These are phyloP conservation scores for Pulveroboletus sp. DNA, from an alignment of 1,284 basidiomycete genomes.

Conservation along the genomic window DNA sequence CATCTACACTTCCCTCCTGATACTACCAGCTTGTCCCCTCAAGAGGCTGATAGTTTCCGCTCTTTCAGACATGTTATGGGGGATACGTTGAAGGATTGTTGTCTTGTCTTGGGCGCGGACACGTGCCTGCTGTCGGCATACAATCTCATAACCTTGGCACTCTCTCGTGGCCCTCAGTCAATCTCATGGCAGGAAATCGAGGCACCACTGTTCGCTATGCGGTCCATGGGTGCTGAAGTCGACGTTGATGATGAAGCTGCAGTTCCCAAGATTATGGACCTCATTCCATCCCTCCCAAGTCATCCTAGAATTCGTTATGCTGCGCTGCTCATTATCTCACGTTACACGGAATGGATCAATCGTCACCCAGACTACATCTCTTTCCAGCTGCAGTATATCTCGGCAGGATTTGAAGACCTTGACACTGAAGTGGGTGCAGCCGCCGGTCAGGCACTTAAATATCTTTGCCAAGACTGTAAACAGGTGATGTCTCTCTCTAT, in stretches of 20 bases:
- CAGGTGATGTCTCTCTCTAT: conserved; percentile 46
- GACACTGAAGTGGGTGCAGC: conserved; percentile 88
- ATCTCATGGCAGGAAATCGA: conserved; percentile 96
- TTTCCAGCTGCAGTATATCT: conserved; percentile 88
- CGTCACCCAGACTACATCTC: conserved; percentile 87
- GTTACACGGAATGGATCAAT: conserved; percentile 98
- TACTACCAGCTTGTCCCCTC: conserved; percentile 62
- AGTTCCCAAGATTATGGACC: conserved; percentile 93
- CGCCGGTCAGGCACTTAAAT: conserved; percentile 95
- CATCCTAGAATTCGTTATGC: conserved; percentile 96
- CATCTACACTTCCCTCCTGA: conserved; percentile 94
- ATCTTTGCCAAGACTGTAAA: conserved; percentile 96
- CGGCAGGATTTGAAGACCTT: conserved; percentile 83
- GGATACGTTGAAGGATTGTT: conserved; percentile 99
- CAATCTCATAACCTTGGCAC: conserved; percentile 75
- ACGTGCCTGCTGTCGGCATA: conserved; percentile 83
- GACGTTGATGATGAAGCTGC: conserved; percentile 82
- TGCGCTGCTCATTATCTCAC: conserved; percentile 90
- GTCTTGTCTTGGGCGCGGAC: conserved; percentile 88
- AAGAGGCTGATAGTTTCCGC: conserved; percentile 93
- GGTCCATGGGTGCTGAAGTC: conserved; percentile 96
- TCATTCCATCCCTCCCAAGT: conserved; percentile 86
- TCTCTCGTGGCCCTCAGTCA: conserved; percentile 54
- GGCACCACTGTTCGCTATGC: conserved; percentile 96
- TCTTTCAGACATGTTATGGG: conserved; percentile 98